phyloP scores from a whole-genome alignment of 257 asterid genomes.

The Plantago ovata region DNA sequence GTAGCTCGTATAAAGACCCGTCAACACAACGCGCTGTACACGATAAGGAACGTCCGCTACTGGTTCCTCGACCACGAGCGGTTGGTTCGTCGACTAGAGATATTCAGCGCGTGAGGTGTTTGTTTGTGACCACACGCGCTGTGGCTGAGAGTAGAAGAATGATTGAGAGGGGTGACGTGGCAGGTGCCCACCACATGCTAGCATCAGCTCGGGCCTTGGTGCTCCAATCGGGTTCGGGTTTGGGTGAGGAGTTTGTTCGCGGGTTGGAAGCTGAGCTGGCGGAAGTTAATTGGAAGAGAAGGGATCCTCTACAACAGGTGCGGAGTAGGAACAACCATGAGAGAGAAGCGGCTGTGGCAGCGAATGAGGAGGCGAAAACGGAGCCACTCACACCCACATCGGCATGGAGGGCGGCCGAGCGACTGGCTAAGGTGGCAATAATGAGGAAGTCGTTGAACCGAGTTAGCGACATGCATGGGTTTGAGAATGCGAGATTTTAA shows the following conservation, averaged over 20 bases:
- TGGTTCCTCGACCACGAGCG: constrained; percentile 76
- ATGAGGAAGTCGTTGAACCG: constrained; percentile 90
- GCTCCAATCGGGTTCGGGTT: constrained; percentile 56
- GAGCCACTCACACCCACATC: constrained; percentile 97
- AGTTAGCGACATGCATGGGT: constrained; percentile 97
- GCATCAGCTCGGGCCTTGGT: constrained; percentile 74
- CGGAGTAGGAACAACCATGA: constrained; percentile 31
- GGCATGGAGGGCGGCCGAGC: constrained; percentile 99
- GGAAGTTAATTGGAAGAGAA: constrained; percentile 46
- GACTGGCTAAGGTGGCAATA: constrained; percentile 96
- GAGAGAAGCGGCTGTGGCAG: constrained; percentile 8
- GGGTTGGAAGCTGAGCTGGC: constrained; percentile 79
- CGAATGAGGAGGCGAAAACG: constrained; percentile 36
- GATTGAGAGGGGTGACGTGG: constrained; percentile 47
- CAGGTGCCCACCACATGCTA: constrained; percentile 73
- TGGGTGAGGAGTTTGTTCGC: constrained; percentile 63
- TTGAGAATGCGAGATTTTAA: constrained; percentile 95
- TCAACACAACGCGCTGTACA: constrained; percentile 62
- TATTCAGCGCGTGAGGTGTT: constrained; percentile 59
- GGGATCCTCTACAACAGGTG: constrained; percentile 26
- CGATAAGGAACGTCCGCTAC: constrained; percentile 56
- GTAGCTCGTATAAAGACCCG: constrained; percentile 82
- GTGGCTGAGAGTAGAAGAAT: constrained; percentile 71
- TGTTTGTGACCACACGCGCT: constrained; percentile 79
- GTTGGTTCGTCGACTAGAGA: constrained; percentile 54